These are phyloP conservation scores for Phanerochaete carnosa DNA, from an alignment of 768 basidiomycete species.

Conservation along the genomic window DNA sequence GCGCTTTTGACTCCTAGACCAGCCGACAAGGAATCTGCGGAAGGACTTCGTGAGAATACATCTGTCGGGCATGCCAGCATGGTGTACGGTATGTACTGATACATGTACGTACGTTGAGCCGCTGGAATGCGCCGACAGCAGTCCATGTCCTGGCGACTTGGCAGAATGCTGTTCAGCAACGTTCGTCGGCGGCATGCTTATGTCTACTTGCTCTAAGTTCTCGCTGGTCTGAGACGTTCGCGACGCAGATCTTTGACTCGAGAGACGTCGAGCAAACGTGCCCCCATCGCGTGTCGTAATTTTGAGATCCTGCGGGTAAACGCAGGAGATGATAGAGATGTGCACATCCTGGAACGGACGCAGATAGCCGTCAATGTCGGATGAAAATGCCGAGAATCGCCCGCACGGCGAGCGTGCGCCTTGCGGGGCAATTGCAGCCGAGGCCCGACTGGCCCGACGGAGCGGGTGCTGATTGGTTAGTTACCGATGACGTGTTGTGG, in stretches of 20 bases:
- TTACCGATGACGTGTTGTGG: slow-evolving; percentile 8
- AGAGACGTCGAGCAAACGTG: too few species aligned
- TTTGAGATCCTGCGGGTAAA: neutral
- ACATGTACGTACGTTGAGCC: too few species aligned
- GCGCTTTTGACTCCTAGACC: too few species aligned
- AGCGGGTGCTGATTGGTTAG: neutral
- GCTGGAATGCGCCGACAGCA: too few species aligned
- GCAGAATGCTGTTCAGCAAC: neutral
- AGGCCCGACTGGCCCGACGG: neutral
- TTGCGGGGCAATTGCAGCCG: neutral
- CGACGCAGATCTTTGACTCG: too few species aligned
- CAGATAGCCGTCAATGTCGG: neutral
- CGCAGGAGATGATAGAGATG: neutral
- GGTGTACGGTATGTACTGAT: neutral
- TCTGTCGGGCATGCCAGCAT: neutral
- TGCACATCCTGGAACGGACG: neutral
- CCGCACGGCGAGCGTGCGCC: neutral
- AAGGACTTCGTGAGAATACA: neutral
- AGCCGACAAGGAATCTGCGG: neutral
- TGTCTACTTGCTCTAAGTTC: too few species aligned
- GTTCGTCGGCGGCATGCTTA: neutral
- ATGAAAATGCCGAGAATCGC: neutral
- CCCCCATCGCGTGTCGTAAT: too few species aligned
- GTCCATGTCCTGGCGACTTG: too few species aligned
- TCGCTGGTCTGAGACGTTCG: too few species aligned